phyloP scores from a whole-genome alignment of 441 rosid genomes.

The Adansonia madagascariensis region DNA sequence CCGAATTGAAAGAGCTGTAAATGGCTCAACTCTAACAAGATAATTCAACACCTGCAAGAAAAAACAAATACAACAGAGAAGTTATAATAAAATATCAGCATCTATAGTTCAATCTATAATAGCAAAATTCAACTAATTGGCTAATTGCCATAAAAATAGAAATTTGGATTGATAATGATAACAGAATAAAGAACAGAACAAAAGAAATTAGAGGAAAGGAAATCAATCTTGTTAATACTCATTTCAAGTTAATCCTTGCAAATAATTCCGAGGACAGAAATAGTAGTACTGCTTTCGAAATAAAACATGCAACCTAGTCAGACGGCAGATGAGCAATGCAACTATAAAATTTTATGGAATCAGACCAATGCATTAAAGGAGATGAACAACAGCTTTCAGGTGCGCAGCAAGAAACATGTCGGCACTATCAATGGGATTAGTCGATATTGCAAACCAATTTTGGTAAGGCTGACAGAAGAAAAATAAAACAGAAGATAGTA shows the following conservation, averaged over 20 bases:
- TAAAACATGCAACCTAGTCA: conserved; percentile 17
- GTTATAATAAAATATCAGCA: conserved; percentile 22
- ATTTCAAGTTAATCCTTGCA: neutral
- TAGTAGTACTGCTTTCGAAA: neutral
- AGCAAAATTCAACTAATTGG: conserved; percentile 23
- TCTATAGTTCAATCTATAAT: conserved; percentile 16
- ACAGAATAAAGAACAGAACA: conserved; percentile 5
- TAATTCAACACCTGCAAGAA: conserved; percentile 84
- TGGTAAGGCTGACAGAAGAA: neutral
- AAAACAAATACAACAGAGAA: conserved; percentile 30
- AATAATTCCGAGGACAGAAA: conserved; percentile 2
- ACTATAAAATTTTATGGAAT: conserved; percentile 11
- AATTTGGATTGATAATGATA: neutral
- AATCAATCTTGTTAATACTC: neutral
- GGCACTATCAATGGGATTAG: neutral
- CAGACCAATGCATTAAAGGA: neutral
- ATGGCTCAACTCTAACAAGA: conserved; percentile 96
- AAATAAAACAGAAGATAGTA: conserved; percentile 15
- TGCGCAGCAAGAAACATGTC: neutral
- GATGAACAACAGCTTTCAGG: neutral
- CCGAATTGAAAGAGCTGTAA: conserved; percentile 93
- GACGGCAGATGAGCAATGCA: neutral
- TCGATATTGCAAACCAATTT: neutral
- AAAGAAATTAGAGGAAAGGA: neutral
- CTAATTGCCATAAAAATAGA: conserved; percentile 11